Base-by-base conservation (phyloP, 805 yeast genomes). In the Candida sakaeoensis region DNA sequence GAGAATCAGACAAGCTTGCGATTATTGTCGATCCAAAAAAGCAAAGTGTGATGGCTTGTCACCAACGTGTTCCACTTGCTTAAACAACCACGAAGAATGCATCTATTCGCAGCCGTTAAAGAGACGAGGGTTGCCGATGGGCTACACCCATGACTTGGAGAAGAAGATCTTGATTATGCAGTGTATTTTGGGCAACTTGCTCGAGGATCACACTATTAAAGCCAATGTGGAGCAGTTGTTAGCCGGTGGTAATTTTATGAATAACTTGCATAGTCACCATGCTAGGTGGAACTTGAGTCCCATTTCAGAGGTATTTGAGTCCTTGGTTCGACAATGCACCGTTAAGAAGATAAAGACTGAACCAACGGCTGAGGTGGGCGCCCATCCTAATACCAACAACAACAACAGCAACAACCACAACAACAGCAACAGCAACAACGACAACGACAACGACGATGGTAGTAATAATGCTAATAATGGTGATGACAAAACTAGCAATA, bases 1-100 rank as follows among this genome's bases (percentile, higher is more conserved):
- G 40, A 45, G 59, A 26, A 52, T 51, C 10, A 52, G 43, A 37
- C 52, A 49, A 37, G 60, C 60, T n/a, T 55, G 60, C 27, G 53
- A 53, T 33, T 42, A 25, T 19, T 55, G 60, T 40, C 47, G 58
- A 10, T 30, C 45, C 18, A 52, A 49, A 40, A 51, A 50, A 33
- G 53, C 53, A n/a, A 53, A 51, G 35, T 55, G 60, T 40, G 59
- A 54, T 36, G 59, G 59, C 3, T 29, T 35, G 23, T 21, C 41
- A 10, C 59, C 59, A 4, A 25, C 36, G 9, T 54, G 59, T 36
- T 40, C 56, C 8, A 50, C 45, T 15, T 54, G 59, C 37, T 17
- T 24, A 4, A 24, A 35, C 14, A 48, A 40, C 36, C 27, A 43
- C 26, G 45, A 38, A 30, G 36, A 32, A 8, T 54, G 59, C 37